A percentile compares a stretch with the other conserved stretches of the same genome.
Conservation (phyloP, 768 basidiomycete genomes). For the Neoboletus magnificus region DNA sequence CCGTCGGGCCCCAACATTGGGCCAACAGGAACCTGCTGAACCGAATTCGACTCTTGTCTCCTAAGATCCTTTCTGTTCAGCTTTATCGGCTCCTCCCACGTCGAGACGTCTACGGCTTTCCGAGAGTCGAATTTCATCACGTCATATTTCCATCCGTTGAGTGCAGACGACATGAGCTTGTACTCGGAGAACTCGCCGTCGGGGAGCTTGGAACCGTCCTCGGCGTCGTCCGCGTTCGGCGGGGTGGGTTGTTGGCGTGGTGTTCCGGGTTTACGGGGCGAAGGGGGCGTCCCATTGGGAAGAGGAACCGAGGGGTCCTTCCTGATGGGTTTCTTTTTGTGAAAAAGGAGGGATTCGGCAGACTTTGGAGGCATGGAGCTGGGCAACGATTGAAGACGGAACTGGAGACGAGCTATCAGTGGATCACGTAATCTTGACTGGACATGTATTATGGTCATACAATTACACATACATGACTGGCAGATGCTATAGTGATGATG, state of each 20-base stretch:
- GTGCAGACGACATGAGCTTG: conserved; percentile 71
- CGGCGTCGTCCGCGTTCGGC: conserved; percentile 42
- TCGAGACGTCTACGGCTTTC: conserved; percentile 63
- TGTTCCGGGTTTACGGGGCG: conserved; percentile 36
- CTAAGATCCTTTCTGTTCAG: conserved; percentile 83
- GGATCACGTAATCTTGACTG: conserved; percentile 26
- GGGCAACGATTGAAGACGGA: neutral
- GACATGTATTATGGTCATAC: conserved; percentile 4
- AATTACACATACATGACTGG: conserved; percentile 11
- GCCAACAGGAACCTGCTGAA: conserved; percentile 50
- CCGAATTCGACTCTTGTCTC: conserved; percentile 40
- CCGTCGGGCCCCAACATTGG: conserved; percentile 83
- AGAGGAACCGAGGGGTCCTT: conserved; percentile 15
- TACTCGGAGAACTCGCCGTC: conserved; percentile 72
- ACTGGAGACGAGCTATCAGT: too few relatives aligned
- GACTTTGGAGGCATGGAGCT: conserved; percentile 28
- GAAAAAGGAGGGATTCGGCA: conserved; percentile 57
- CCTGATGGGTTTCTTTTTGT: conserved; percentile 53
- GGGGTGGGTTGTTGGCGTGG: conserved; percentile 41
- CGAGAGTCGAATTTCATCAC: conserved; percentile 88
- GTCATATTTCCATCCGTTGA: conserved; percentile 89
- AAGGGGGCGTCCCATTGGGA: conserved; percentile 17
- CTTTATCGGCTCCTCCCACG: conserved; percentile 75
- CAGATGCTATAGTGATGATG: conserved; percentile 18
- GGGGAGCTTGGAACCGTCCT: conserved; percentile 54